Base-by-base conservation (phyloP, 169 alveolate genomes). In the Fabrea salina region DNA sequence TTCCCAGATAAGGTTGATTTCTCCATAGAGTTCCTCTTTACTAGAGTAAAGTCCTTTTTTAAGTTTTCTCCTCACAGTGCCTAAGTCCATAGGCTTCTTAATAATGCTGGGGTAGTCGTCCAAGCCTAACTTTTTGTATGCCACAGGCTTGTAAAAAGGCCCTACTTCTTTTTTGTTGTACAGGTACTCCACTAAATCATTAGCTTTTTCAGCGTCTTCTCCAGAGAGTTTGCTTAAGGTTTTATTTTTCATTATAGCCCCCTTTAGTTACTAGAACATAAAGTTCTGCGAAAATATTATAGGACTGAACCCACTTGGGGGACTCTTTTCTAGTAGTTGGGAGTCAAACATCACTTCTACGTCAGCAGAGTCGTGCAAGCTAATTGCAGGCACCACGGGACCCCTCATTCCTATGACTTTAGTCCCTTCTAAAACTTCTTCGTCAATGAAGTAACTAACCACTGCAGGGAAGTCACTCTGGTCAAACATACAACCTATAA, bases 11-110 rank as follows among this genome's bases (percentile, higher is more conserved):
- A 84, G 79, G 40, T 80, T 53, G 4, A 84, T 44, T 70, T 84
- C 90, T 47, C 35, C 11, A 19, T 16, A 16, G 11, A 83, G 67
- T 67, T 79, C 79, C 27, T 56, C 82, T 11, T 81, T 54, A 19
- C 32, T 79, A 27, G 41, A 22, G 70, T 84, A 84, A 2, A 22
- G 39, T 40, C 53, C 51, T 39, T 70, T 7, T 19, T 75, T 75
- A 7, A 85, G 37, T 49, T 85, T 85, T 30, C 78, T 81, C 33
- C 66, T 84, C 5, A 82, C 75, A 0, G 91, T 85, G 40, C 71
- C 58, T 39, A 85, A 53, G 70, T 85, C 91, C 91, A 85, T 85
- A 37, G 91, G 91, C 22, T 54, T 59, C 27, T 85, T 80, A 19
- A 85, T 85, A 3, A 85, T 85, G 51, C n/a, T 13, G 13, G 85